A percentile compares a stretch with the other conserved stretches of the same genome.
Conservation (phyloP, 345 rosid genomes). For the Camelina neglecta region DNA sequence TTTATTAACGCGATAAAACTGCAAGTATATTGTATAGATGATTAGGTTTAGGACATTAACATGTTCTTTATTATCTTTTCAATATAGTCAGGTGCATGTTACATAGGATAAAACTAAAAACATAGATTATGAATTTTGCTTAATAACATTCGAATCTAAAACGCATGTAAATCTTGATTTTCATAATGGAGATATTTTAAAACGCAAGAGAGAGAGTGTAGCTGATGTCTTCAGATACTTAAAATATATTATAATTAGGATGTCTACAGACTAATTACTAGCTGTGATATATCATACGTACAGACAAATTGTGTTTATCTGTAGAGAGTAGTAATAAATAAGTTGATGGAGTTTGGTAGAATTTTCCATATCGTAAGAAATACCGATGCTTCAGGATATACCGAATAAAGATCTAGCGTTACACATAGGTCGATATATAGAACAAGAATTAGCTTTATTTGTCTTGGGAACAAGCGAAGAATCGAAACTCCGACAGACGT, state of each 20-base stretch:
- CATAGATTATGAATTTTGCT: not conserved
- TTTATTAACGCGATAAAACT: no score
- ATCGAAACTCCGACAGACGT: conserved; percentile 36
- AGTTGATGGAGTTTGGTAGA: not conserved
- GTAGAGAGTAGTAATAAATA: not conserved
- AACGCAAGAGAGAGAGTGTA: not conserved
- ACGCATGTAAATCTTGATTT: not conserved
- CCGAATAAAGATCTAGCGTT: not conserved
- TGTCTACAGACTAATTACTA: not conserved
- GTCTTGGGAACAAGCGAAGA: conserved; percentile 40
- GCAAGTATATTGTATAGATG: no score
- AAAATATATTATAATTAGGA: not conserved
- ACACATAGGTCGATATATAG: conserved; percentile 13
- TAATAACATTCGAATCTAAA: not conserved
- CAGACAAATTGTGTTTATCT: not conserved
- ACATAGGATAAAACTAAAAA: no score
- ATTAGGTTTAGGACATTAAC: no score
- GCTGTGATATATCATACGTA: not conserved
- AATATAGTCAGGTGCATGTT: no score
- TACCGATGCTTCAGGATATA: conserved; percentile 17
- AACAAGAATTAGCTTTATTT: conserved; percentile 34
- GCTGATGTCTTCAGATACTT: not conserved
- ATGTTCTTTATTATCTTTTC: no score
- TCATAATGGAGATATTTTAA: not conserved
- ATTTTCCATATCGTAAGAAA: not conserved